Percentiles rank a stretch among this genome's conserved stretches.
These are phyloP conservation scores for Linum trigynum DNA, from an alignment of 345 rosid species.

Conservation along the genomic window DNA sequence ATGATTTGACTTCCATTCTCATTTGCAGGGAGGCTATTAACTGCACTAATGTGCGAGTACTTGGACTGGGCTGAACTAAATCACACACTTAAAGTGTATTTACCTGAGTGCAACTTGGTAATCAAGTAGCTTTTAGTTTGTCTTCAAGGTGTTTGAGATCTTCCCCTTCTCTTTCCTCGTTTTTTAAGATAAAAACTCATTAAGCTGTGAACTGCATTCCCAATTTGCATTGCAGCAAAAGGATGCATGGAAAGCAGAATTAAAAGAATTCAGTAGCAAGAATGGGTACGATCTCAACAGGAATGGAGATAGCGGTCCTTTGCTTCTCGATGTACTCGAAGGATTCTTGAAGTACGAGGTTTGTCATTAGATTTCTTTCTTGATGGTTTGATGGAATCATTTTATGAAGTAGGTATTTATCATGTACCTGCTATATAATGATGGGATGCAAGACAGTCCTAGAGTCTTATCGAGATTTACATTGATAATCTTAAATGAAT, in stretches of 20 bases:
- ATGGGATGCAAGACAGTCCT: not conserved
- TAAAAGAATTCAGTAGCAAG: conserved; percentile 71
- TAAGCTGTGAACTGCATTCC: conserved; percentile 1
- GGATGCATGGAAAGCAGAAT: conserved; percentile 80
- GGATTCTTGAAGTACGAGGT: conserved; percentile 89
- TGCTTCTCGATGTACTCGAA: conserved; percentile 84
- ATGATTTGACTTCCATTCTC: conserved; percentile 2
- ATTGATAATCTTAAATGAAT: not conserved
- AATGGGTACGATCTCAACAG: conserved; percentile 74
- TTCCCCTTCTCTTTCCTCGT: conserved; percentile 4
- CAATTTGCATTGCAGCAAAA: conserved; percentile 51
- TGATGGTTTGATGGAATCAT: not conserved
- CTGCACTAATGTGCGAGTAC: conserved; percentile 81
- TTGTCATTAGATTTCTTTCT: conserved; percentile 3
- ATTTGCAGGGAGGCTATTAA: conserved; percentile 68
- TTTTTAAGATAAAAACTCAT: conserved; percentile 1
- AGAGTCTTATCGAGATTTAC: not conserved
- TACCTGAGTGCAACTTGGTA: conserved; percentile 97
- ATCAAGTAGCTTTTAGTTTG: conserved; percentile 31
- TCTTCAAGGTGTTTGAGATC: not conserved
- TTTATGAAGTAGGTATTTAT: no score
- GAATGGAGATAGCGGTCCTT: conserved; percentile 78
- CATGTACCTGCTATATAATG: not conserved
- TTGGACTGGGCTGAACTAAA: conserved; percentile 96
- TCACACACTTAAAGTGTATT: conserved; percentile 78